These are phyloP conservation scores for Picea glauca DNA, from an alignment of 75 land plant species.

Conservation along the genomic window DNA sequence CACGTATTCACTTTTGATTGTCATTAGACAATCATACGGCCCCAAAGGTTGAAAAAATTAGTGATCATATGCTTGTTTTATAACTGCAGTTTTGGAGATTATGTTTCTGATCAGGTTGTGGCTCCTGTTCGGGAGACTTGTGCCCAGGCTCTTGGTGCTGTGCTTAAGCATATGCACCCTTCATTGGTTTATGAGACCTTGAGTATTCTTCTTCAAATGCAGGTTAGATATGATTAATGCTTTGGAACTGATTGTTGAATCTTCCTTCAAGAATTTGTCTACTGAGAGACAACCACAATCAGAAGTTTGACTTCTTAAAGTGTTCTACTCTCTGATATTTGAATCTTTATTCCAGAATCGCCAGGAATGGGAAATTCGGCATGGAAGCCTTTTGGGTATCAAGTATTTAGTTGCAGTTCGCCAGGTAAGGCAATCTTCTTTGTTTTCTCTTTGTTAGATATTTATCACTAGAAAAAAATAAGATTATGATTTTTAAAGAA, in stretches of 20 bases:
- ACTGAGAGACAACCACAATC: background rate
- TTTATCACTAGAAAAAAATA: background rate
- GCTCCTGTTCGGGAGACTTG: conserved; percentile 99
- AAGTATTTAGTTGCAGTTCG: conserved; percentile 97
- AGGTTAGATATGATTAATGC: conserved; percentile 43
- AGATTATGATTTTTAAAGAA: background rate
- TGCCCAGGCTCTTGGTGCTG: conserved; percentile 96
- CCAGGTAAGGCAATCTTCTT: conserved; percentile 40
- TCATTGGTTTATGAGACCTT: conserved; percentile 74
- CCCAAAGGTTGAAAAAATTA: background rate
- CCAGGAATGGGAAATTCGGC: conserved; percentile 99
- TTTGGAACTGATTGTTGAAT: background rate
- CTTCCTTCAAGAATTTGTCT: background rate
- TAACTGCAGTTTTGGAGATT: conserved; percentile 89
- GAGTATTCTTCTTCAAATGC: conserved; percentile 84
- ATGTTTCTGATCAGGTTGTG: conserved; percentile 98
- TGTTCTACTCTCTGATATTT: conserved; percentile 8
- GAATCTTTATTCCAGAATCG: conserved; percentile 58
- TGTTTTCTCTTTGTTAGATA: background rate
- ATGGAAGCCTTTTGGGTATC: conserved; percentile 95
- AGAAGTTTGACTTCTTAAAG: background rate
- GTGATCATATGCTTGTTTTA: conserved; percentile 7
- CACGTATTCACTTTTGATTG: background rate
- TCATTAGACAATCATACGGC: background rate
- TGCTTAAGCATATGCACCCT: conserved; percentile 88